Evolutionary conservation across 192 early-diverging fungal species (phyloP).

Genomic region (Entomortierella beljakovae): DNA sequence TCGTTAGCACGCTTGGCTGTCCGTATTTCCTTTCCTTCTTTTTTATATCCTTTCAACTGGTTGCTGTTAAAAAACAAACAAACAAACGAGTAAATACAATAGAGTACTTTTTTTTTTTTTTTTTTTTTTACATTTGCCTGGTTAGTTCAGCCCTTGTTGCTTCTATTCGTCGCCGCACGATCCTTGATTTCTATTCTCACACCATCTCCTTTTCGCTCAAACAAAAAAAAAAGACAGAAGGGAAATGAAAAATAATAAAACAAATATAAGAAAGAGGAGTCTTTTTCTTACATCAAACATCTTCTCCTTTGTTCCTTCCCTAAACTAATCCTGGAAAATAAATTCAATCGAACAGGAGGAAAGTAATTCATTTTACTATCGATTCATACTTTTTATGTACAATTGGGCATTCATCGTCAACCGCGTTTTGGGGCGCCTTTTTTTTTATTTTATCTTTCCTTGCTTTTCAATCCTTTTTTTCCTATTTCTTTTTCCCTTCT

Average conservation of each 20-base stretch:
- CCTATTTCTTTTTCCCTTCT: not conserved
- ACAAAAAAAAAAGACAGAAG: not conserved
- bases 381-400: not conserved
- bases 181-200: conserved; percentile 13
- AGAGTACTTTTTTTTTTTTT: too few relatives aligned
- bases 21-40: too few relatives aligned
- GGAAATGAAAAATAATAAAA: too few relatives aligned
- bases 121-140: too few relatives aligned
- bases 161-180: not conserved
- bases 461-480: too few relatives aligned
- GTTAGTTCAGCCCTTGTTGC: not conserved
- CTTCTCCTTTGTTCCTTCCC: conserved; percentile 2
- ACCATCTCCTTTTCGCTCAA: conserved; percentile 17
- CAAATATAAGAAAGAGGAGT: conserved; percentile 11
- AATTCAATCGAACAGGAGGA: not conserved
- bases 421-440: too few relatives aligned
- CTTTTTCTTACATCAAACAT: conserved; percentile 23
- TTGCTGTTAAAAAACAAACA: too few relatives aligned
- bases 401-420: not conserved
- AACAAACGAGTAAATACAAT: too few relatives aligned
- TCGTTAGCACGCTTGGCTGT: too few relatives aligned
- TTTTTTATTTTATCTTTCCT: not conserved
- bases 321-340: not conserved
- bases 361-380: conserved; percentile 1
- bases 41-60: too few relatives aligned